Evolutionary conservation across 192 early-diverging fungal genomes (phyloP).

Genomic region (Endogone sp.): DNA sequence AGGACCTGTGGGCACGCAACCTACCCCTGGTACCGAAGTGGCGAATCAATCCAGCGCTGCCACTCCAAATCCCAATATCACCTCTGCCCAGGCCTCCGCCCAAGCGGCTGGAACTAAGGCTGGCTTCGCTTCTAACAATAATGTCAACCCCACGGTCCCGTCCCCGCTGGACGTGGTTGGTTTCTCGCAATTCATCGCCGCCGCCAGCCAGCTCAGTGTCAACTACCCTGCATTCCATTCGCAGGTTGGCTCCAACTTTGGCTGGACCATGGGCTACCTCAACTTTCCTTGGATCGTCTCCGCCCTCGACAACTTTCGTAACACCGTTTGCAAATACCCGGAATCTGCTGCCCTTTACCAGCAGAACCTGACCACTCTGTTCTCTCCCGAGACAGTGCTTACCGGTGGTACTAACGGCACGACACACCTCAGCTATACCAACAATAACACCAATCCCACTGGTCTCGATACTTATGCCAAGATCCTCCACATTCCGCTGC

Average conservation of each 20-base stretch:
- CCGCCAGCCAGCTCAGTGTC: slow-evolving; percentile 24
- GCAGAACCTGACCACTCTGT: no score
- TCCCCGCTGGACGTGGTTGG: slow-evolving; percentile 28
- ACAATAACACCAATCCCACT: background rate
- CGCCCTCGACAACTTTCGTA: slow-evolving; percentile 18
- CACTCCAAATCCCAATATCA: no score
- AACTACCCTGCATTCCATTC: slow-evolving; percentile 23
- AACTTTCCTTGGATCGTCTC: slow-evolving; percentile 9
- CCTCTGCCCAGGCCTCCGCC: no score
- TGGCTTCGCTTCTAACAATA: no score
- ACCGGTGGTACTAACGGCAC: no score
- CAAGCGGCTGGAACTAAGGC: no score
- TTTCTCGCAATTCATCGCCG: slow-evolving; percentile 33
- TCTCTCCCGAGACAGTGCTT: no score
- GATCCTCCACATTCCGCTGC: slow-evolving; percentile 22
- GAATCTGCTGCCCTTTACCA: no score
- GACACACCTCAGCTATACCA: no score
- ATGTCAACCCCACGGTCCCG: slow-evolving; percentile 5
- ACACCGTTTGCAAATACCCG: slow-evolving; percentile 3
- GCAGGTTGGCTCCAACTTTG: slow-evolving; percentile 38
- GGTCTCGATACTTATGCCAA: slow-evolving; percentile 25
- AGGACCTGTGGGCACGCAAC: no score
- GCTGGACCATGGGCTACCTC: slow-evolving; percentile 31
- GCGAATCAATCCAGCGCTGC: no score
- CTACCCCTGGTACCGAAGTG: no score